phyloP scores from a whole-genome alignment of 1,284 basidiomycete species.

The Blastosporella zonata region DNA sequence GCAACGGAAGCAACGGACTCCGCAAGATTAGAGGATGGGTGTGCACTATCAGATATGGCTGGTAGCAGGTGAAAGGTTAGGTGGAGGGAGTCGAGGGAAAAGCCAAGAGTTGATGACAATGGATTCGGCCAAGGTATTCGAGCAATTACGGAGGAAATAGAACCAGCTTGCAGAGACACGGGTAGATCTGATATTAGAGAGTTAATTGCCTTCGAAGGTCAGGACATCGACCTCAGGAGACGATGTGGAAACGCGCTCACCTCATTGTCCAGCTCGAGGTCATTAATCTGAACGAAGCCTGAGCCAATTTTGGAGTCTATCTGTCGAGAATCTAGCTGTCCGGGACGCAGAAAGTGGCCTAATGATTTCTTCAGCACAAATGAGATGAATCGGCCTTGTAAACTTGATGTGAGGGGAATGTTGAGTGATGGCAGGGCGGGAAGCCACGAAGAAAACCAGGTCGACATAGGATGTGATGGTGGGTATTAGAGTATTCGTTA shows the following conservation, averaged over 20 bases:
- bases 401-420: constrained; percentile 73
- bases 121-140: constrained; percentile 78
- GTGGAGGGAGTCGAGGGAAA: constrained; percentile 62
- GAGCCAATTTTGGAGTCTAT: constrained; percentile 91
- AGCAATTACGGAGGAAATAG: constrained; percentile 70
- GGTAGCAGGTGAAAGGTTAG: constrained; percentile 55
- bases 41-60: constrained; percentile 11
- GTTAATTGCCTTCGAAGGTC: constrained; percentile 71
- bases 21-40: constrained; percentile 49
- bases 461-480: constrained; percentile 26
- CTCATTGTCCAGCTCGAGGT: constrained; percentile 75
- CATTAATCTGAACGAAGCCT: constrained; percentile 83
- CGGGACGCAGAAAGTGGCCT: constrained; percentile 84
- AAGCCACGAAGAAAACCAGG: constrained; percentile 55
- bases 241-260: constrained; percentile 40
- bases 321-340: constrained; percentile 82
- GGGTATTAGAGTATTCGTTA: not conserved
- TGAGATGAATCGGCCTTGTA: constrained; percentile 88
- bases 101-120: constrained; percentile 64
- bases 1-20: constrained; percentile 80
- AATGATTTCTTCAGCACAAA: constrained; percentile 83
- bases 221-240: not conserved
- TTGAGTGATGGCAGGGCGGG: constrained; percentile 59
- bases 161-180: constrained; percentile 67
- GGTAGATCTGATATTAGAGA: constrained; percentile 67